Conservation (phyloP, 345 rosid genomes). For the Lepidium sativum region DNA sequence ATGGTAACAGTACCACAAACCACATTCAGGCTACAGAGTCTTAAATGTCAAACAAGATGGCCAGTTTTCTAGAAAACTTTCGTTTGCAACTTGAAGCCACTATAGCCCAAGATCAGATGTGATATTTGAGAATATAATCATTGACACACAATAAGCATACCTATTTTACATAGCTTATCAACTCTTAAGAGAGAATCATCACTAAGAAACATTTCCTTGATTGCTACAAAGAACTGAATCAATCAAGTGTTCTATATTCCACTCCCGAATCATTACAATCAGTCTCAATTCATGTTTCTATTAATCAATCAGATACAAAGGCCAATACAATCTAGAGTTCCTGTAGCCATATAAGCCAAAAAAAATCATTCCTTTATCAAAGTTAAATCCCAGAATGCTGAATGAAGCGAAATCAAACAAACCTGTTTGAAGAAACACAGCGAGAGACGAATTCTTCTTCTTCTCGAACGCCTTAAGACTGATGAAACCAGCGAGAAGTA, state of each 20-base stretch:
- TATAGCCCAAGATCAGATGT: too few relatives aligned
- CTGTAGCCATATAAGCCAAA: background rate
- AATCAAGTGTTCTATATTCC: background rate
- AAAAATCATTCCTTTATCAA: background rate
- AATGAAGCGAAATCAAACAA: background rate
- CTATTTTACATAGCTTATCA: background rate
- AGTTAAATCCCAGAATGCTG: background rate
- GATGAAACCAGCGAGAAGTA: conserved; percentile 63
- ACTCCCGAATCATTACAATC: background rate
- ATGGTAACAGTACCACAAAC: too few relatives aligned
- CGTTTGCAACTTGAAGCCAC: conserved; percentile 24
- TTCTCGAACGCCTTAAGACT: conserved; percentile 77
- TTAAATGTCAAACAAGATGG: too few relatives aligned
- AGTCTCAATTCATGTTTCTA: background rate
- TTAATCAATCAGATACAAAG: background rate
- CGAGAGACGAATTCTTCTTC: conserved; percentile 53
- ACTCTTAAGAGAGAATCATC: background rate
- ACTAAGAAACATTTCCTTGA: background rate
- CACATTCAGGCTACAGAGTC: too few relatives aligned
- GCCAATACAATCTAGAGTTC: background rate
- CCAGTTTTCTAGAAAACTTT: too few relatives aligned
- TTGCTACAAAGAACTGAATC: background rate
- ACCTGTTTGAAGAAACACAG: conserved; percentile 68
- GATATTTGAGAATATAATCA: conserved; percentile 30
- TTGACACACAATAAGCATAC: background rate